Base-by-base conservation (phyloP, 169 alveolate species). In the Cryptosporidium andersoni region DNA sequence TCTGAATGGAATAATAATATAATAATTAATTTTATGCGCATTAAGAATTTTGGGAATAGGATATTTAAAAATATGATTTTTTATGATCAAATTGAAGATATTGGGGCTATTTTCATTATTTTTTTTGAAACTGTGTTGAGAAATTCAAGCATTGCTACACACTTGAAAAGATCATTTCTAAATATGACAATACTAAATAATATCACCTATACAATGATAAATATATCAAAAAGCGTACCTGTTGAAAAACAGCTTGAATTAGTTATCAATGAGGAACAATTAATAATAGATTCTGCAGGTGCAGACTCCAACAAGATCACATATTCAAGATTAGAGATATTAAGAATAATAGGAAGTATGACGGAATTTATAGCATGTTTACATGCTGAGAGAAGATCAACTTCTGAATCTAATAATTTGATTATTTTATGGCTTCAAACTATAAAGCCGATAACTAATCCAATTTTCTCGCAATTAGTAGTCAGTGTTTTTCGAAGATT, bases 11-110 rank as follows among this genome's bases (percentile, higher is more conserved):
- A 9, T 60, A 25, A 16, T 25, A 25, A 25, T 25, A 25, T 25
- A 47, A 45, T 52, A n/a, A 14, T 16, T 14, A 42, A 74, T 11
- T 48, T 74, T 11, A 39, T 74, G 2, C 47, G 40, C 36, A 74
- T 74, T 34, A 51, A 55, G 36, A 62, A 62, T 45, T 40, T 74
- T n/a, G 66, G 64, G 12, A 60, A 60, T 8, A 5, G 63, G 9
- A 58, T 74, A 58, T 74, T 74, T 47, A 74, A 74, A 16, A 74
- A 58, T 42, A 58, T 68, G 7, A 2, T 48, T 16, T 43, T 58
- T 6, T 74, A 74, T 58, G 85, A 74, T 58, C 6, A 37, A 25
- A n/a, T 12, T 5, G 47, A 9, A 3, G 37, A 40, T 12, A 55
- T 63, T 43, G 49, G 16, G 7, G n/a, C 6, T 8, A 4, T 74